Base-by-base conservation (phyloP, 768 basidiomycete genomes). In the Phanerochaete carnosa region DNA sequence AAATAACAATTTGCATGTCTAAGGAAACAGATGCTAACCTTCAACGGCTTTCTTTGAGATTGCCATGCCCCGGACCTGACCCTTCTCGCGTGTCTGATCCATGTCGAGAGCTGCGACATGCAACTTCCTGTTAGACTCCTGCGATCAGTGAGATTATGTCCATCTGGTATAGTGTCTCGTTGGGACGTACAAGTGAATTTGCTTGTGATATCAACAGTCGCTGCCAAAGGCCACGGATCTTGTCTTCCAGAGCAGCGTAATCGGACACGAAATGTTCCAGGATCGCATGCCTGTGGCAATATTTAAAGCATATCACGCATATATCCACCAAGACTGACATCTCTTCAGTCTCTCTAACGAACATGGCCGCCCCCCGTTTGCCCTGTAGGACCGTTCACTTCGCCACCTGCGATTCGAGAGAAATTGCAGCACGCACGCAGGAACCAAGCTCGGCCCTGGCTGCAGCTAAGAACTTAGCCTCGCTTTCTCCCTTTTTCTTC, bases 401-500 rank as follows among this genome's bases (percentile, higher is more conserved):
- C 25, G 25, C 45, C n/a, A 15, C 3, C 29, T 35, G 9, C 19
- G 49, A 8, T 47, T 15, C 16, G 33, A 22, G 19, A 25, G 30
- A 13, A 23, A n/a, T n/a, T 43, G 19, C 4, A 37, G 25, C 5
- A 59, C 69, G 22, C 30, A 70, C 71, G 45, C 65, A 67, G 60
- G 60, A 56, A 26, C 62, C 58, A n/a, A 72, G 58, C 5, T 66
- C 67, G 2, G 39, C 29, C 35, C 64, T 64, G 0, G 66, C 62
- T 0, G 28, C 16, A 2, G 63, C 53, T 2, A 72, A 33, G 55
- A 66, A 70, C 51, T 55, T 67, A 3, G 62, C 32, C 61, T 72
- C 69, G 45, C 65, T 67, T 16, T 70, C 71, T 46, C 64, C 64
- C 35, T 64, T 62, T 45, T 69, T 72, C 61, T 72, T 72, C 59